Conservation (phyloP, 805 yeast species). For the Grigorovia transvaalensis region DNA sequence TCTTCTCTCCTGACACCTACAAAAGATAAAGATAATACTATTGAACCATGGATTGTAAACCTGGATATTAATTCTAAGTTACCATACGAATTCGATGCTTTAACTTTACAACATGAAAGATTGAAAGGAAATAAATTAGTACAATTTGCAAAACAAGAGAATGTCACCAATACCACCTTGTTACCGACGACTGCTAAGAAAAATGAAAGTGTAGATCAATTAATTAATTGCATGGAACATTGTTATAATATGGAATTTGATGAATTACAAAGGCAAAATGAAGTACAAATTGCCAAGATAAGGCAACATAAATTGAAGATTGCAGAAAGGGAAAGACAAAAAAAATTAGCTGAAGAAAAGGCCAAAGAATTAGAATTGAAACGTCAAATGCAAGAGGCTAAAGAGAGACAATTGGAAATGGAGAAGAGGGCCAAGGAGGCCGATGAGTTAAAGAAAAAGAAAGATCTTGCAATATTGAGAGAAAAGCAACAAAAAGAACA, state of each 20-base stretch:
- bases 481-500: constrained; percentile 14
- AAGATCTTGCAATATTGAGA: constrained; percentile 22
- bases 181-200: too few species aligned
- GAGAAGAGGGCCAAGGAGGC: constrained; percentile 11
- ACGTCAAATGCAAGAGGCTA: constrained; percentile 11
- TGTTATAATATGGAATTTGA: not conserved
- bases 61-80: constrained; percentile 8
- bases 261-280: not conserved
- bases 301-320: constrained; percentile 7
- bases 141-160: not conserved
- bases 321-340: constrained; percentile 13
- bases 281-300: not conserved
- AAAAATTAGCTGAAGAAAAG: constrained; percentile 3
- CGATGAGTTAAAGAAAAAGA: constrained; percentile 10
- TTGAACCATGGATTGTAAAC: constrained; percentile 8
- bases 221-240: not conserved
- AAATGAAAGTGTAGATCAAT: not conserved
- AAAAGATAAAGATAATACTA: not conserved
- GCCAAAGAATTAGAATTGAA: constrained; percentile 8
- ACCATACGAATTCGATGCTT: not conserved
- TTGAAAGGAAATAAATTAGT: too few species aligned
- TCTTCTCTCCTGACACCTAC: not conserved
- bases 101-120: not conserved
- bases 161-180: too few species aligned
- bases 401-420: constrained; percentile 8